Base-by-base conservation (phyloP, 140 eudicot genomes). In the Oenanthe javanica region DNA sequence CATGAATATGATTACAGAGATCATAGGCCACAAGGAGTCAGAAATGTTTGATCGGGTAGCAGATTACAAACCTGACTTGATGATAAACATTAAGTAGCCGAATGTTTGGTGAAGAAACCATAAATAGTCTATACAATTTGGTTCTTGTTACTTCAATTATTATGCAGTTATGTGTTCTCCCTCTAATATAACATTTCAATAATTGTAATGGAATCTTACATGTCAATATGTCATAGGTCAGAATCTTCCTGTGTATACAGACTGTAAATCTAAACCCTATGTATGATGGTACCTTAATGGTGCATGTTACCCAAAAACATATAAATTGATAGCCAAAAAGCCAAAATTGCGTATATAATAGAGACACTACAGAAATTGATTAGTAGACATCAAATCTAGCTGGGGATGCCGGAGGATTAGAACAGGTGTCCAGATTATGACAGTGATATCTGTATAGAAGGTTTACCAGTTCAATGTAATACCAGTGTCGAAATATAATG, bases 1-100 rank as follows among this genome's bases (percentile, higher is more conserved):
- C 69, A 57, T 6, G 66, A 57, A 19, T 57, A 21, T 57, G 36
- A 59, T 14, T 59, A 59, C 36, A 59, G 31, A 59, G 36, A 59
- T 59, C 31, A 59, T 4, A 21, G 69, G 36, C 3, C 69, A 59
- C 13, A 7, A n/a, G 1, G 1, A 3, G 75, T 69, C 47, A 5
- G 36, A 69, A 14, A n/a, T 69, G 47, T 69, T n/a, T 27, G 74
- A 66, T 57, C 27, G 36, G 14, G 31, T 59, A 7, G 69, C n/a
- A n/a, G 69, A 21, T 21, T 59, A 59, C 36, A 59, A 59, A 59
- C n/a, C 69, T 59, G 69, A 59, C 36, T 16, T 25, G 12, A 49
- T 11, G 10, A 48, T 31, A 23, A 13, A 75, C 78, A 75, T 45
- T 75, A 21, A 75, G 78, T 75, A 75, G 78, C 78, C 78, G 78